A percentile compares a stretch with the other conserved stretches of the same genome.
Conservation (phyloP, 2,329 filamentous ascomycete genomes). For the Alternaria ventricosa region DNA sequence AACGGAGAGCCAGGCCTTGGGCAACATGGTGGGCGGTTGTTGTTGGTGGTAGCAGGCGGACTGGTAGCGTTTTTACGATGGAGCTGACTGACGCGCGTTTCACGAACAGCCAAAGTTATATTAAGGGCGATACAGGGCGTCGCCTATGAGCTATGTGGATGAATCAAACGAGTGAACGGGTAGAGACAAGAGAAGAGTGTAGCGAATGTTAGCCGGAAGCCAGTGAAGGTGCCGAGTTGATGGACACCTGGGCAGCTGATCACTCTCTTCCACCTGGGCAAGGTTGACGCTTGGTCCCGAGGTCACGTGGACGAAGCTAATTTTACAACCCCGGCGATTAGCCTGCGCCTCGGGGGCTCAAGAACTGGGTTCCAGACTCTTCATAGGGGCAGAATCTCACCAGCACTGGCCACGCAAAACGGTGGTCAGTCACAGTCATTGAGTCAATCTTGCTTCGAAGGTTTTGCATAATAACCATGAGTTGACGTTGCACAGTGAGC, state of each 20-base stretch:
- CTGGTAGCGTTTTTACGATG: slow-evolving; percentile 15
- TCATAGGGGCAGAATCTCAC: background rate
- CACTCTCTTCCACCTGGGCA: too few relatives aligned
- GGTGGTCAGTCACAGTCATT: background rate
- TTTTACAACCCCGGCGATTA: too few relatives aligned
- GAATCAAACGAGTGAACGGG: background rate
- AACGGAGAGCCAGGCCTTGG: slow-evolving; percentile 44
- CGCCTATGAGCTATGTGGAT: slow-evolving; percentile 8
- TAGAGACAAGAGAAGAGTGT: slow-evolving; percentile 3
- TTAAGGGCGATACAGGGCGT: slow-evolving; percentile 21
- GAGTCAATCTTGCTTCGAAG: background rate
- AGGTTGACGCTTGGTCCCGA: too few relatives aligned
- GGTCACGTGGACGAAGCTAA: too few relatives aligned
- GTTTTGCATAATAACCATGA: background rate
- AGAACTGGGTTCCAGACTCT: background rate
- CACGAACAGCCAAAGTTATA: slow-evolving; percentile 12
- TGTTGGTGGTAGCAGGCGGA: slow-evolving; percentile 17
- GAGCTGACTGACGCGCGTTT: slow-evolving; percentile 32
- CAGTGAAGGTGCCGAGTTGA: background rate
- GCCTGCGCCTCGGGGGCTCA: too few relatives aligned
- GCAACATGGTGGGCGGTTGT: slow-evolving; percentile 36
- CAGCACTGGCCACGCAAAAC: background rate
- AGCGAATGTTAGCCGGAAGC: slow-evolving; percentile 7
- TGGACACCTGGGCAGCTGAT: background rate
- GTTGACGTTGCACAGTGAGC: background rate